phyloP scores from a whole-genome alignment of 1,284 basidiomycete genomes.

The Cystobasidium pallidum region DNA sequence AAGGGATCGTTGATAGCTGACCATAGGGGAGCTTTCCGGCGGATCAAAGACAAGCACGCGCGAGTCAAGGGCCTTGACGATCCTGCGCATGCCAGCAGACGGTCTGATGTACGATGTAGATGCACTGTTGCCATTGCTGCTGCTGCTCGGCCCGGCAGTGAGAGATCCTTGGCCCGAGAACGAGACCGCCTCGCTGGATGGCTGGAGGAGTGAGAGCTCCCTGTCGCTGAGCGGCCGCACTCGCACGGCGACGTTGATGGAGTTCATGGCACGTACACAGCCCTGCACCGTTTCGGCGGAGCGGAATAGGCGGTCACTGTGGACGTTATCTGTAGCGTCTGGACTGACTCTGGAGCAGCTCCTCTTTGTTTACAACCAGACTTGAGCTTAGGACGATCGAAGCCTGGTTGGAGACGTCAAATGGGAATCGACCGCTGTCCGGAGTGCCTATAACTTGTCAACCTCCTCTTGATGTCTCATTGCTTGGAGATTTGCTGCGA shows the following conservation, averaged over 20 bases:
- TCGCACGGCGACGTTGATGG: conserved; percentile 66
- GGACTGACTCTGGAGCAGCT: neutral
- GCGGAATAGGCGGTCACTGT: neutral
- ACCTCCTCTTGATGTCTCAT: neutral
- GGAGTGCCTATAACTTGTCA: neutral
- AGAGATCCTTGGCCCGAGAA: conserved; percentile 63
- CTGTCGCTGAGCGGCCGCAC: conserved; percentile 82
- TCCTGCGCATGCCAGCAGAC: conserved; percentile 53
- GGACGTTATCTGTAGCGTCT: neutral
- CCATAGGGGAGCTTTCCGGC: conserved; percentile 73
- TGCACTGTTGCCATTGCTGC: conserved; percentile 29
- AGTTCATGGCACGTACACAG: conserved; percentile 30
- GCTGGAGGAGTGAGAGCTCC: conserved; percentile 72
- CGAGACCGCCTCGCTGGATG: conserved; percentile 63
- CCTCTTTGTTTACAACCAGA: conserved; percentile 19
- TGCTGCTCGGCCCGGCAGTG: conserved; percentile 67
- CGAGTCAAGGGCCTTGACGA: conserved; percentile 60
- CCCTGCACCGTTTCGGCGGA: neutral
- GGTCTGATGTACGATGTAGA: conserved; percentile 27
- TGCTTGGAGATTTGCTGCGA: conserved; percentile 5
- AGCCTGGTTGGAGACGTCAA: neutral
- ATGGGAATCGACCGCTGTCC: neutral
- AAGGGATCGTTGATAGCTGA: conserved; percentile 44
- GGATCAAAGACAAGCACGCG: conserved; percentile 86
- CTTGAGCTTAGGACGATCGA: neutral